Base-by-base conservation (phyloP, 1,284 basidiomycete genomes). In the Sporisorium iseilematis-ciliati region DNA sequence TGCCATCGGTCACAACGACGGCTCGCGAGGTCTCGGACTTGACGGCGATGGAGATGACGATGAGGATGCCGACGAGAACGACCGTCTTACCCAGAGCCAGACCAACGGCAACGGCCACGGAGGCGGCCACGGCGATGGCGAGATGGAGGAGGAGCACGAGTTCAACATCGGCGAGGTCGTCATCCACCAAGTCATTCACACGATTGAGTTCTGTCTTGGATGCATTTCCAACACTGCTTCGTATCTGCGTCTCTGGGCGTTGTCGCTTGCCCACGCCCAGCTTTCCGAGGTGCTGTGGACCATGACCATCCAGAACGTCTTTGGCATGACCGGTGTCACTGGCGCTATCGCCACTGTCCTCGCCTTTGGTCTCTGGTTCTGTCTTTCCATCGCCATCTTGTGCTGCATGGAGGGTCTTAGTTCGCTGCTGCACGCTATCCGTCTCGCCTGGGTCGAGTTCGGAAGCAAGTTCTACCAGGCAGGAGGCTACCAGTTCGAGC, bases 201-300 rank as follows among this genome's bases (percentile, higher is more conserved):
- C 79, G 31, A 78, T 78, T 64, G 97, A 99, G 88, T 99, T 98
- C 88, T 98, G 96, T 85, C 90, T 99, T 41, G 91, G 95, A 21
- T 97, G 96, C 87, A 97, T 99, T 85, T 99, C 97, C 75, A 97
- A 99, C 87, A 99, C 97, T 2, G 97, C 96, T 8, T 98, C 95
- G 23, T 99, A 99, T 87, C 91, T 99, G 57, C 96, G 96, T 87
- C 89, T 99, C 41, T 99, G 96, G 96, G 97, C 97, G 23, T 89
- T 99, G 10, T 99, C 97, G 33, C 90, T 99, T 53, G 96, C 96
- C 8, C 96, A 99, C 87, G 95, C 97, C 14, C 97, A 99, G 87
- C 89, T 99, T 25, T 96, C 94, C 56, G 95, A 97, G 86, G 97
- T 99, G 52, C 71, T 84, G 46, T 85, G 84, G 84, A 82, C 75